Base-by-base conservation (phyloP, 1,139 yeast species). In the Candida frijolesensis region DNA sequence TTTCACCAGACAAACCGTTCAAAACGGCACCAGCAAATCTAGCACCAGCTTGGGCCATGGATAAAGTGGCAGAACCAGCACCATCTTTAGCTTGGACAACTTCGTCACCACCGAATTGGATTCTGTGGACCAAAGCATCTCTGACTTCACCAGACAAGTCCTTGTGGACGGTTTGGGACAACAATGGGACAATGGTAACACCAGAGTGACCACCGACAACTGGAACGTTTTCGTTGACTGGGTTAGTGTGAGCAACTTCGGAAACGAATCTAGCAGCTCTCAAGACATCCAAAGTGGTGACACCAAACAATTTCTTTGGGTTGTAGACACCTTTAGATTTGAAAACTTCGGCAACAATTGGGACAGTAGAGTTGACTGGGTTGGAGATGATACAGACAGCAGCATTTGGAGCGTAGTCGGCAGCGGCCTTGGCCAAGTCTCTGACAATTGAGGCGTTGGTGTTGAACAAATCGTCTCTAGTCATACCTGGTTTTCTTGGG, bases 131-230 rank as follows among this genome's bases (percentile, higher is more conserved):
- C 62, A 91, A 80, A 52, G 83, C 80, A 66, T 84, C 89, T 64
- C 85, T 79, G 62, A 79, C 75, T 57, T 83, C 87, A 47, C 72
- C 66, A 51, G 72, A 72, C 62, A 82, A 72, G 57, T 67, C 57
- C 58, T 74, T 72, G 72, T 82, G 84, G 55, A 71, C 73, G 54
- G 82, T 73, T 62, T 88, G 79, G 35, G 96, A 87, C 66, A 89
- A 82, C 60, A 92, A 76, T 60, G 98, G 97, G 51, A 90, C 95
- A 71, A 90, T 90, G 59, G 97, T 89, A 62, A 87, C 90, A 66
- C 97, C 97, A 51, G 96, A 88, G 83, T 92, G 98, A 57, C 98
- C 98, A 58, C 98, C 98, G 60, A 92, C 87, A 57, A 92, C 97
- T 44, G 96, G 87, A 53, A 92, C 83, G 63, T 77, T 76, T 67